Base-by-base conservation (phyloP, 1,139 yeast species). In the Sugiyamaella grinbergsii region DNA sequence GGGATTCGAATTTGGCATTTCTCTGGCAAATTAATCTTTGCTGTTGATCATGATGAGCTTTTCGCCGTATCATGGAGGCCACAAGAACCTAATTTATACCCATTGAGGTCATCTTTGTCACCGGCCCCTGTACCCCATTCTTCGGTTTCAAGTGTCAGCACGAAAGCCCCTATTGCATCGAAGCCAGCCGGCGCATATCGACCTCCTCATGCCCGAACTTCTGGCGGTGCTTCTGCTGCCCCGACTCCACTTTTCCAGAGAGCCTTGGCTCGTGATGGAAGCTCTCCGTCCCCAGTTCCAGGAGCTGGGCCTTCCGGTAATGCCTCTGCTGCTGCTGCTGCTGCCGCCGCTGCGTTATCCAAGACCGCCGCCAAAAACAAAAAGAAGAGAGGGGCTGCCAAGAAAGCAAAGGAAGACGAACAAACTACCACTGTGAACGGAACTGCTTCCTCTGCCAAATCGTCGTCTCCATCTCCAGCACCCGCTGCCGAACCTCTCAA, bases 1-100 rank as follows among this genome's bases (percentile, higher is more conserved):
- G 94, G 98, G 51, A 82, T 85, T 61, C 88, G 89, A 70, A 76
- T 94, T 62, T 93, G 98, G 97, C 95, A 93, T 68, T 90, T 84
- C 54, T 77, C 83, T 56, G 98, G 98, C 42, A 81, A 83, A 62
- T 78, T 93, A 59, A 77, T 89, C 50, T 94, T 79, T 70, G 78
- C 79, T 62, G 82, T 82, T 63, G 96, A 90, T 59, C 89, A 82
- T 69, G 80, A 77, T 49, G 98, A 93, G 72, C 80, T 94, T 57
- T 80, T 80, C 64, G 73, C 86, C 38, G 90, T 86, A 52, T 81
- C 82, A 49, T 94, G 98, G 98, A 82, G 91, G 69, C 91, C 90
- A n/a, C 86, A 83, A 63, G 61, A 60, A 18, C 71, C 83, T 50
- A 71, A 72, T 28, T 65, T 71, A 50, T 86, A 82, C 72, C 90